Evolutionary conservation across 371 early-diverging fungal genomes (phyloP), one percentile per base, ranked within the genome.

Genomic region (Chytridiales sp.): DNA sequence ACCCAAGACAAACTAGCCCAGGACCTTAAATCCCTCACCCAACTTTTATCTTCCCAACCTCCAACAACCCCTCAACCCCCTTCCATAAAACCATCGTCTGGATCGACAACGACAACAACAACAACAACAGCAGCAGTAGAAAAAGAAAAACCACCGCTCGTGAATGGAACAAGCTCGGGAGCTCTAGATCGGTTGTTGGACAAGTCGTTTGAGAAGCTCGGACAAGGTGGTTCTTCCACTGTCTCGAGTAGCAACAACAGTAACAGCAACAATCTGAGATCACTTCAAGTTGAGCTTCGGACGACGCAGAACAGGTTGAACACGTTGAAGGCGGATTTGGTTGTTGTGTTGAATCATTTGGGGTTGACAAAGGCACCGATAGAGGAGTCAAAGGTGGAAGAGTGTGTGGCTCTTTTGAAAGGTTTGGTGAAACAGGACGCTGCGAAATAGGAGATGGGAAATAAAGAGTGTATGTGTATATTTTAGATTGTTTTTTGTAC

Each of bases 311-410:
- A 0, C 31, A 29, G 2, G 32, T 56, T 3, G n/a, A n/a, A n/a
- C n/a, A 43, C 27, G 6, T 56, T 56, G 26, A 19, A 46, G 15
- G 26, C 41, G 22, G 44, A 56, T 24, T 44, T 56, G 56, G 41
- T 41, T 5, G 8, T 44, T 17, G 44, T 56, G n/a, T 56, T 56
- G 32, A 44, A 56, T 44, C 56, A 56, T 27, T 30, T 56, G n/a
- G 44, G 44, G 44, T 21, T 56, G 32, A 43, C 56, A 3, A 35
- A 41, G 1, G 31, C 44, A 5, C 41, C 56, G 22, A 41, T 46
- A 8, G 56, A 56, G n/a, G 56, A 56, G 29, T 30, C 43, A 9
- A 27, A 19, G 17, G 56, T 56, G 22, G 56, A 56, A 43, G 56
- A 56, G 4, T 56, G 44, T 44, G 56, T 56, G n/a, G 41, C 56